These are phyloP conservation scores for Allantophomopsis lycopodina DNA, from an alignment of 2,329 filamentous ascomycete species.

Conservation along the genomic window DNA sequence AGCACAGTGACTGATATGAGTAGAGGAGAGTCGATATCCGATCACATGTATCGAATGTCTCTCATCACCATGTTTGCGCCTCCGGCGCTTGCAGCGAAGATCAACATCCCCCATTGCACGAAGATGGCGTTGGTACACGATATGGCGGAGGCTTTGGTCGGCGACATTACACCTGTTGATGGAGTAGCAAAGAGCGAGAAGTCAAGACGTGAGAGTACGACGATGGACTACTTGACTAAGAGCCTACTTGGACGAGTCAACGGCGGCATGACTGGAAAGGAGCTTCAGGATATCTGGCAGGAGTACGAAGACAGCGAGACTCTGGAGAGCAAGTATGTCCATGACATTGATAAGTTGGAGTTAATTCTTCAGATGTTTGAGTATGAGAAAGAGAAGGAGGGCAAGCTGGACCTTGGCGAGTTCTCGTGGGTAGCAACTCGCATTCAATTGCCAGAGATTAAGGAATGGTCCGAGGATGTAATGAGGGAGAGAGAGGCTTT, in stretches of 20 bases:
- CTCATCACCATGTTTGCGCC: conserved; percentile 90
- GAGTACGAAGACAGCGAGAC: conserved; percentile 89
- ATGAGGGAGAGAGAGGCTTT: conserved; percentile 62
- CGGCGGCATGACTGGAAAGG: conserved; percentile 52
- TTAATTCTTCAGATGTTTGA: conserved; percentile 90
- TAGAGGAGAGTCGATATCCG: conserved; percentile 79
- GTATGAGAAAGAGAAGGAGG: conserved; percentile 65
- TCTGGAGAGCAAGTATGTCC: conserved; percentile 75
- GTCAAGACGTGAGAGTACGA: conserved; percentile 69
- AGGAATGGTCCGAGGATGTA: conserved; percentile 65
- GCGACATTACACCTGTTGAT: conserved; percentile 93
- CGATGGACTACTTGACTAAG: conserved; percentile 81
- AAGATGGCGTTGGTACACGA: conserved; percentile 96
- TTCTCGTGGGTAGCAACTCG: conserved; percentile 67
- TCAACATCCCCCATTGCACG: conserved; percentile 75
- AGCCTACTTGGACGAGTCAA: conserved; percentile 61
- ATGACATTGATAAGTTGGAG: conserved; percentile 97
- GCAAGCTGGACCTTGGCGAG: conserved; percentile 65
- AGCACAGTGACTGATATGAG: not conserved
- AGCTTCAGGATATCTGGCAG: conserved; percentile 74
- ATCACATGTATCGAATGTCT: conserved; percentile 99
- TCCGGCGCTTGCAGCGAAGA: conserved; percentile 49
- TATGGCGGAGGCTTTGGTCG: conserved; percentile 91
- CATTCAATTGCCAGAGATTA: conserved; percentile 65
- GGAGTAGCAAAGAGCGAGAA: conserved; percentile 79